Conservation (phyloP, 176 grass and related monocot species). For the Themeda triandra region DNA sequence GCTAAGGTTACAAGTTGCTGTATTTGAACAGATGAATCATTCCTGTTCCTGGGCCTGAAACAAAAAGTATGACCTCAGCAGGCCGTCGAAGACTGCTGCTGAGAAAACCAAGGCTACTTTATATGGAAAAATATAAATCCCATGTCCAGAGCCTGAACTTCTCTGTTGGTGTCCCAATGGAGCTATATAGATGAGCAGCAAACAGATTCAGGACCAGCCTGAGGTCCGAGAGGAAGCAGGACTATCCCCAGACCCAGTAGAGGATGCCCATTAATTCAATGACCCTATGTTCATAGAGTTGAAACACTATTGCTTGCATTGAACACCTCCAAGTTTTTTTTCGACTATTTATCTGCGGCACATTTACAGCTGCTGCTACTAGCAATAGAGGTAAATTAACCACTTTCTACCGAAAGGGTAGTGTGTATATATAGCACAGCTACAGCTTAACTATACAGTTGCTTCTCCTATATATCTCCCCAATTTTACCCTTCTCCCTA, state of each 20-base stretch:
- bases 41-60: constrained; percentile 45
- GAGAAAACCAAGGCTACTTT: no score
- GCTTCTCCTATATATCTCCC: neutral
- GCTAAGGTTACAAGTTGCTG: no score
- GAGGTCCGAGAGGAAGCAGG: constrained; percentile 32
- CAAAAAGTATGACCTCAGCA: constrained; percentile 44
- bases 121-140: no score
- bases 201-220: constrained; percentile 50
- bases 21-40: neutral
- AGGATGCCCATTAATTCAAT: constrained; percentile 45
- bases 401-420: neutral
- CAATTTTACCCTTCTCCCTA: neutral
- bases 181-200: constrained; percentile 54
- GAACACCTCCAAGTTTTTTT: neutral
- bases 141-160: constrained; percentile 37
- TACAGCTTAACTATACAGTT: constrained; percentile 10
- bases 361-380: constrained; percentile 3
- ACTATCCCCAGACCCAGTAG: constrained; percentile 31
- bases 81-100: constrained; percentile 17
- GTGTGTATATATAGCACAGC: neutral
- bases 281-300: neutral
- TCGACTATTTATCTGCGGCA: neutral
- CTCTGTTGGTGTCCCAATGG: constrained; percentile 53
- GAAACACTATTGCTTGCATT: neutral
- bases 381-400: neutral